Evolutionary conservation across 441 rosid species (phyloP).

Genomic region (Eugenia klotzschiana): DNA sequence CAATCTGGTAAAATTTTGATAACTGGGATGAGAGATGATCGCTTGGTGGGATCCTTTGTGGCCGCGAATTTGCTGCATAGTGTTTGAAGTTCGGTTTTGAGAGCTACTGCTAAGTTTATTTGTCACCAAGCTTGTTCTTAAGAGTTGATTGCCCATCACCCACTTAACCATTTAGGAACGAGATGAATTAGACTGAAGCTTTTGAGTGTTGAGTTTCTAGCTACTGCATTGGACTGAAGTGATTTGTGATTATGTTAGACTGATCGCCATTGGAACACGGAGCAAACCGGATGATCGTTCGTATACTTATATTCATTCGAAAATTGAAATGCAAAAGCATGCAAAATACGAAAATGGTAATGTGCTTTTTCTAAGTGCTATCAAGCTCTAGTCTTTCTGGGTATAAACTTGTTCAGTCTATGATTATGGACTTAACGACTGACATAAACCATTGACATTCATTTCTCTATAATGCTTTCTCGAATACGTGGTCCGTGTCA

Average conservation of each 20-base stretch:
- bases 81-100: not conserved
- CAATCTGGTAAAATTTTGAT: slow-evolving; percentile 7
- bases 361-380: not conserved
- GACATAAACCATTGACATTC: not conserved
- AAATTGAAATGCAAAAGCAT: not conserved
- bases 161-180: not conserved
- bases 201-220: not conserved
- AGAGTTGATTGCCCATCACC: not conserved
- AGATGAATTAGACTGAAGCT: not conserved
- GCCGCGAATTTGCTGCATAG: not conserved
- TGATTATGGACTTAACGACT: not conserved
- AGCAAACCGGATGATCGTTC: not conserved
- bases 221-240: not conserved
- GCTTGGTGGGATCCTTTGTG: not conserved
- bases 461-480: not conserved
- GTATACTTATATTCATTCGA: not conserved
- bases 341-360: not conserved
- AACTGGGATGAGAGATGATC: not conserved
- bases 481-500: not conserved
- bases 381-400: not conserved
- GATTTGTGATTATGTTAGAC: not conserved
- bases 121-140: not conserved
- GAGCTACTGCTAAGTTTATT: not conserved
- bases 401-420: not conserved
- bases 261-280: not conserved